Base-by-base conservation (phyloP, 1,139 yeast genomes). In the Taphrina deformans region DNA sequence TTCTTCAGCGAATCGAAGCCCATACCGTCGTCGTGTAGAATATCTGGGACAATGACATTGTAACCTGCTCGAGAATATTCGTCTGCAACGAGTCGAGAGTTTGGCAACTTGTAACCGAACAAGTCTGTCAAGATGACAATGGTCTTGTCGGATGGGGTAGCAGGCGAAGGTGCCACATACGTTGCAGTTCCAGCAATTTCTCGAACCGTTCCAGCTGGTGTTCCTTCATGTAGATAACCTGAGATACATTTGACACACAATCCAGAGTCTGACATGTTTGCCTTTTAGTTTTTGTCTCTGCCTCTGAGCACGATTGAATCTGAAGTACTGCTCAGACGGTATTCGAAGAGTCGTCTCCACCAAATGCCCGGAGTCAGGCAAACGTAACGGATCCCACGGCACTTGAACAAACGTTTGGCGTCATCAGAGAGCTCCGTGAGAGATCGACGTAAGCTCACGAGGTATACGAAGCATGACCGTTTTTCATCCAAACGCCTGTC, bases 71-170 rank as follows among this genome's bases (percentile, higher is more conserved):
- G 44, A 10, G 69, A 67, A 48, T 66, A 67, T 16, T 63, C 55
- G 65, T 67, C 69, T 1, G 69, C 69, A 38, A 67, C 51, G 33
- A 67, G 56, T 21, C 68, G 55, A 48, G 65, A 24, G 41, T 67
- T 67, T 14, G 64, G 61, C 9, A 67, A 24, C 31, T 38, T 50
- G 67, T 67, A 66, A 3, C 69, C 69, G 51, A 67, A 67, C 50
- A 67, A 33, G 27, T 67, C 69, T 14, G 67, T 45, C 24, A 66
- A n/a, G 40, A 63, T 16, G 26, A 67, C 45, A 48, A 67, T 61
- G 24, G 58, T 55, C 27, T 27, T 16, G 23, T 55, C 58, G 14
- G 45, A 38, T n/a, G 66, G 38, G 7, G 50, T 44, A 14, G 40
- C 45, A 3, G 65, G 66, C 29, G 26, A 12, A n/a, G 67, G 62